Percentiles rank a stretch among this genome's conserved stretches.
Evolutionary conservation across 805 yeast genomes (phyloP).

Genomic region (Candida dendrica): DNA sequence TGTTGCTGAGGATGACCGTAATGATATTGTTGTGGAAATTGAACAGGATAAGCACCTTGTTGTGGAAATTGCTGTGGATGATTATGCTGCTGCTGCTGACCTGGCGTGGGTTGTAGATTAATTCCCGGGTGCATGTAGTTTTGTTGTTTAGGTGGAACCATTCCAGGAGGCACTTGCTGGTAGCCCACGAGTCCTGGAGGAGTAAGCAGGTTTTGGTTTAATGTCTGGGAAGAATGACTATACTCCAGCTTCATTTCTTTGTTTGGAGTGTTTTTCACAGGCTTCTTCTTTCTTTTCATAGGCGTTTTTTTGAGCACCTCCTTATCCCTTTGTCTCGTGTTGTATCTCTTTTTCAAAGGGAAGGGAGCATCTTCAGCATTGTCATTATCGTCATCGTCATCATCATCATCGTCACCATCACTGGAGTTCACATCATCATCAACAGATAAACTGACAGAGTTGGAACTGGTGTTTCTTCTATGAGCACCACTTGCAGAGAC

Average conservation of each 20-base stretch:
- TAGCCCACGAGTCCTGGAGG: neutral
- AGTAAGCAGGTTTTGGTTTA: neutral
- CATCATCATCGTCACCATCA: constrained; percentile 12
- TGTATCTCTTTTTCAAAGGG: too few species aligned
- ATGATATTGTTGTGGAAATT: too few species aligned
- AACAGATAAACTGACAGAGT: constrained; percentile 6
- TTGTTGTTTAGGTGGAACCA: neutral
- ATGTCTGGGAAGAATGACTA: too few species aligned
- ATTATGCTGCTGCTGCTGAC: neutral
- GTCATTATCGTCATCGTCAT: constrained; percentile 10
- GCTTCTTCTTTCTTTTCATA: neutral
- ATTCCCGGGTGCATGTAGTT: too few species aligned
- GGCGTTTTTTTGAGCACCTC: neutral
- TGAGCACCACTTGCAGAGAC: too few species aligned
- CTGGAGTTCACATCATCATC: constrained; percentile 10
- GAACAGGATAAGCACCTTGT: neutral
- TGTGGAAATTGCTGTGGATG: neutral
- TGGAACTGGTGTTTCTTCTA: constrained; percentile 8
- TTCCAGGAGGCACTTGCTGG: neutral
- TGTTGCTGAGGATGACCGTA: neutral
- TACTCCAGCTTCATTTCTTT: neutral
- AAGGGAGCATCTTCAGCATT: neutral
- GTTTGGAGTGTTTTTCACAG: neutral
- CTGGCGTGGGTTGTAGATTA: constrained; percentile 1
- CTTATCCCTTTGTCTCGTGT: neutral